These are phyloP conservation scores for Colletotrichum plurivorum DNA, from an alignment of 2,329 filamentous ascomycete genomes.

Conservation along the genomic window DNA sequence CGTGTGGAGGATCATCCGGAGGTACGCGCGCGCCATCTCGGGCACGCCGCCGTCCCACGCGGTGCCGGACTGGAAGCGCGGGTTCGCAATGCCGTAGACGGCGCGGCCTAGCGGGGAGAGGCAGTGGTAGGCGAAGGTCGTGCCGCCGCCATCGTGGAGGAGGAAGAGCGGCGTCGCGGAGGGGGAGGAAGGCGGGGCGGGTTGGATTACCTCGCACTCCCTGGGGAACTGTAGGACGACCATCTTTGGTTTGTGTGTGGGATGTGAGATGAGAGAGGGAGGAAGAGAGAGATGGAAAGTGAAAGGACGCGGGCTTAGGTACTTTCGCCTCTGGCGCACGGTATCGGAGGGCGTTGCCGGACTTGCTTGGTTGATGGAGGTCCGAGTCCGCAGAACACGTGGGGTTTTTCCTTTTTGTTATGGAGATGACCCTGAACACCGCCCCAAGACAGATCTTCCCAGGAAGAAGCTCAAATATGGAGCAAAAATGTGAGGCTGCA, in stretches of 20 bases:
- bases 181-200: slow-evolving; percentile 26
- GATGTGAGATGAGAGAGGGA: neutral
- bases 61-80: slow-evolving; percentile 61
- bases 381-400: no score
- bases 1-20: slow-evolving; percentile 57
- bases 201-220: slow-evolving; percentile 39
- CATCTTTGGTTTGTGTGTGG: slow-evolving; percentile 3
- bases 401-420: no score
- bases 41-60: slow-evolving; percentile 66
- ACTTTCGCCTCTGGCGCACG: no score
- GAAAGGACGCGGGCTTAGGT: neutral
- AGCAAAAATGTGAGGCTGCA: no score
- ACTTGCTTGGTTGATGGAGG: neutral
- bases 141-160: slow-evolving; percentile 74
- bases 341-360: no score
- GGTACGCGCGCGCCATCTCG: slow-evolving; percentile 69
- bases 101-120: slow-evolving; percentile 63
- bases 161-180: slow-evolving; percentile 64
- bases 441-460: no score
- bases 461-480: no score
- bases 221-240: slow-evolving; percentile 11
- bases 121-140: slow-evolving; percentile 70
- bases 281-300: neutral
- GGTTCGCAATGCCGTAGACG: slow-evolving; percentile 70
- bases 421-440: no score